A percentile compares a stretch with the other conserved stretches of the same genome.
Evolutionary conservation across 345 rosid species (phyloP).

Genomic region (Lepidium africanum): DNA sequence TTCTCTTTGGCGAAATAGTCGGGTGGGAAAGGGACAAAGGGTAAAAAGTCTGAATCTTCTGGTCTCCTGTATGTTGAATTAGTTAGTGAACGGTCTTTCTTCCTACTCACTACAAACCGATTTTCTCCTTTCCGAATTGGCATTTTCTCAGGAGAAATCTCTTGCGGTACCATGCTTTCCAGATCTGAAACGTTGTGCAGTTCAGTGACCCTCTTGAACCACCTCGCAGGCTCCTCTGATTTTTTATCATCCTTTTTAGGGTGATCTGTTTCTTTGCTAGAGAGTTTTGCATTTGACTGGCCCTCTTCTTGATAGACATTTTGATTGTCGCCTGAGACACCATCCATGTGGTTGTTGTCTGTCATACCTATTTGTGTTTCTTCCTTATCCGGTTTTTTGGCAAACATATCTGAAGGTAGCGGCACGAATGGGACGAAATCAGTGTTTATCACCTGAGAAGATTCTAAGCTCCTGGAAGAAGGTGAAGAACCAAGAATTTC

Average conservation of each 20-base stretch:
- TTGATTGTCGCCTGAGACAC: background rate
- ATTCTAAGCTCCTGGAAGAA: slow-evolving; percentile 27
- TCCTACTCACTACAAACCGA: slow-evolving; percentile 70
- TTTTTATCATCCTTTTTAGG: slow-evolving; percentile 40
- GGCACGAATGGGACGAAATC: slow-evolving; percentile 70
- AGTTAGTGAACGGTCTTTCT: slow-evolving; percentile 68
- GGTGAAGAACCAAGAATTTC: slow-evolving; percentile 41
- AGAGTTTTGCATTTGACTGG: slow-evolving; percentile 9
- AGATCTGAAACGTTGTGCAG: slow-evolving; percentile 47
- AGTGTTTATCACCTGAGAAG: slow-evolving; percentile 32
- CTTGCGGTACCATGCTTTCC: slow-evolving; percentile 36
- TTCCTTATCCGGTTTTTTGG: slow-evolving; percentile 42
- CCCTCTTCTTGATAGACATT: slow-evolving; percentile 10
- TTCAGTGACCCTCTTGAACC: slow-evolving; percentile 65
- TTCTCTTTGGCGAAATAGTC: slow-evolving; percentile 58
- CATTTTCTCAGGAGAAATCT: slow-evolving; percentile 65
- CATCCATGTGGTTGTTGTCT: slow-evolving; percentile 4
- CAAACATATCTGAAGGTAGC: slow-evolving; percentile 69
- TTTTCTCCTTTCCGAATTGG: slow-evolving; percentile 77
- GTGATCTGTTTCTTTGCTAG: slow-evolving; percentile 26
- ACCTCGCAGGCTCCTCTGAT: slow-evolving; percentile 49
- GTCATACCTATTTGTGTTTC: slow-evolving; percentile 21
- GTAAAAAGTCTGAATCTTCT: slow-evolving; percentile 49
- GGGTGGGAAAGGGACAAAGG: slow-evolving; percentile 85
- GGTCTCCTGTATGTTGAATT: slow-evolving; percentile 73